Conservation (phyloP, 148 eudicot genomes). For the Chenopodium suecicum region DNA sequence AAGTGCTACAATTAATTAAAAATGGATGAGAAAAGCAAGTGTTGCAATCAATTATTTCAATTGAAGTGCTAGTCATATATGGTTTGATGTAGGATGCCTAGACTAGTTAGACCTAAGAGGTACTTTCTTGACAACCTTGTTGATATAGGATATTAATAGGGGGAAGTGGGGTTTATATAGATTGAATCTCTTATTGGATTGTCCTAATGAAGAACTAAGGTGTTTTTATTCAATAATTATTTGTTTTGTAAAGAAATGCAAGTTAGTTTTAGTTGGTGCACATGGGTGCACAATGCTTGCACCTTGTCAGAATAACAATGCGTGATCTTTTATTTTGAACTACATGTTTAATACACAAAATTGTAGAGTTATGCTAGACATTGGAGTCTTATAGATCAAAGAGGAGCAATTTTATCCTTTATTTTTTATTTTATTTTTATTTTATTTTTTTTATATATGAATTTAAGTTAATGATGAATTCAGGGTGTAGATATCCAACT, state of each 20-base stretch:
- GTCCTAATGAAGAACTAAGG: neutral
- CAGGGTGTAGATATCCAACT: conserved; percentile 75
- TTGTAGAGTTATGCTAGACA: conserved; percentile 13
- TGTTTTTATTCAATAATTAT: neutral
- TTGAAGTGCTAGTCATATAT: neutral
- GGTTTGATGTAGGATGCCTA: neutral
- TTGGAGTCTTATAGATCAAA: neutral
- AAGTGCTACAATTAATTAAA: too few relatives aligned
- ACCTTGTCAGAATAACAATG: too few relatives aligned
- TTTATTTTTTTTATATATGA: neutral
- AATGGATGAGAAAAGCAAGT: too few relatives aligned
- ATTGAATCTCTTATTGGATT: neutral
- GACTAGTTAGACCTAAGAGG: neutral
- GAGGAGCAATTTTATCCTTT: neutral
- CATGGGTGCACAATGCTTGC: too few relatives aligned
- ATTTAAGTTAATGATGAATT: conserved; percentile 3
- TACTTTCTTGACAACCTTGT: neutral
- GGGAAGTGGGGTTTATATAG: neutral
- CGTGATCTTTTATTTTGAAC: too few relatives aligned
- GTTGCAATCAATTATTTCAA: neutral
- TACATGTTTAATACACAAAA: too few relatives aligned
- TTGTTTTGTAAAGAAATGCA: neutral
- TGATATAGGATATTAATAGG: neutral
- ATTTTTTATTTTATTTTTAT: too few relatives aligned
- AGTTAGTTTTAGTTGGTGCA: too few relatives aligned